These are phyloP conservation scores for Austroboletus rostrupii DNA, from an alignment of 1,284 basidiomycete genomes.

Conservation along the genomic window DNA sequence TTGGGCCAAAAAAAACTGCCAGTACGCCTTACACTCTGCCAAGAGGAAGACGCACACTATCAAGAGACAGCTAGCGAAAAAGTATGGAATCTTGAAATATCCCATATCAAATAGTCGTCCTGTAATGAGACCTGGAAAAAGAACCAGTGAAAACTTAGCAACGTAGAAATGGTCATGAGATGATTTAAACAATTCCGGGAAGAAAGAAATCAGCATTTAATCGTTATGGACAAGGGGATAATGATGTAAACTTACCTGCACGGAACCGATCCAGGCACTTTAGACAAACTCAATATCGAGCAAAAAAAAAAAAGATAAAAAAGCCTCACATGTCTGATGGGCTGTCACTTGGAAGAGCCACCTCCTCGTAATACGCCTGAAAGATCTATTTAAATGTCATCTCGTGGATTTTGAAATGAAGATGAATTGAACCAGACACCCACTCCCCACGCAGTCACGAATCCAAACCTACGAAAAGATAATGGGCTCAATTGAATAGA, in stretches of 20 bases:
- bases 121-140: slow-evolving; percentile 32
- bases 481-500: slow-evolving; percentile 4
- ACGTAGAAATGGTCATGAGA: neutral
- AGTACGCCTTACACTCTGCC: slow-evolving; percentile 49
- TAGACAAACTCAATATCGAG: slow-evolving; percentile 1
- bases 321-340: slow-evolving; percentile 28
- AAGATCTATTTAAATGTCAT: slow-evolving; percentile 23
- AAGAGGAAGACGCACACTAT: slow-evolving; percentile 45
- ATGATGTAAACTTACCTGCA: slow-evolving; percentile 22
- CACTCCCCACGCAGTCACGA: slow-evolving; percentile 30
- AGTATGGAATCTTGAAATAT: slow-evolving; percentile 31
- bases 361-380: slow-evolving; percentile 35
- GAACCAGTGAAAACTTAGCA: slow-evolving; percentile 37
- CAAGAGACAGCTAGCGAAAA: slow-evolving; percentile 37
- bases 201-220: neutral
- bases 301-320: neutral
- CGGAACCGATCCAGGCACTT: slow-evolving; percentile 38
- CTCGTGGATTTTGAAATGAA: neutral
- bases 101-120: slow-evolving; percentile 29
- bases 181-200: neutral
- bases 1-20: slow-evolving; percentile 51
- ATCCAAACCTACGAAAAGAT: slow-evolving; percentile 23
- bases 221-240: neutral
- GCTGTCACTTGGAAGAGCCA: slow-evolving; percentile 22
- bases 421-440: neutral